Evolutionary conservation across 768 basidiomycete genomes (phyloP).

Genomic region (Russula vinacea): DNA sequence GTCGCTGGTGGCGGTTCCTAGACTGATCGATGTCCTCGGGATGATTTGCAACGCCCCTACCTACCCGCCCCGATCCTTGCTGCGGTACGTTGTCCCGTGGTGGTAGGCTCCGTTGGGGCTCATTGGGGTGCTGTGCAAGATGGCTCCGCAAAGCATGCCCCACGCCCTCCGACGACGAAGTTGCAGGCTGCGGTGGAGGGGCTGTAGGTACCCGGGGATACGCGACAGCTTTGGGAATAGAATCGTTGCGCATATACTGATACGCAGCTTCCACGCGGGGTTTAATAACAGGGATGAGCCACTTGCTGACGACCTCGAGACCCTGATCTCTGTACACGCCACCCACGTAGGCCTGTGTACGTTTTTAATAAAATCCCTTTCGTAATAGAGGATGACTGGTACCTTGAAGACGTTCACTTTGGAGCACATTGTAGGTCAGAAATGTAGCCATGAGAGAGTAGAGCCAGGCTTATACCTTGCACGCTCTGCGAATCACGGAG

Average conservation of each 20-base stretch:
- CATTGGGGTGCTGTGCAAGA: not conserved
- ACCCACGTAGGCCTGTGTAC: constrained; percentile 16
- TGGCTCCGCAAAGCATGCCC: not conserved
- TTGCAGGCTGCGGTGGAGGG: too few species aligned
- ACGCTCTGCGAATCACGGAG: not conserved
- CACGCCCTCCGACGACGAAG: not conserved
- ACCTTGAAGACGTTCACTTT: constrained; percentile 22
- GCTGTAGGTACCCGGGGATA: not conserved
- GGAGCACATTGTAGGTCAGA: not conserved
- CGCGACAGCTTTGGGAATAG: not conserved
- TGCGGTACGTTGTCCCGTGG: not conserved
- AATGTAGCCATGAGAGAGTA: too few species aligned
- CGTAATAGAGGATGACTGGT: not conserved
- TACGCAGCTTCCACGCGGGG: constrained; percentile 6
- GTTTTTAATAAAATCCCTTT: not conserved
- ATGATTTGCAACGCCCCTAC: not conserved
- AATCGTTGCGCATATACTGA: not conserved
- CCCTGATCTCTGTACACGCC: constrained; percentile 11
- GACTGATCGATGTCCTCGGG: not conserved
- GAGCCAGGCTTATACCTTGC: constrained; percentile 6
- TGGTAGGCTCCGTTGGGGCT: not conserved
- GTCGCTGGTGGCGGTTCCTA: not conserved
- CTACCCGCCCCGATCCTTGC: not conserved
- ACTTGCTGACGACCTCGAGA: constrained; percentile 5
- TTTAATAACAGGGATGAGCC: constrained; percentile 3